Conservation (phyloP, 2,329 filamentous ascomycete genomes). For the Malbranchea cinnamomea region DNA sequence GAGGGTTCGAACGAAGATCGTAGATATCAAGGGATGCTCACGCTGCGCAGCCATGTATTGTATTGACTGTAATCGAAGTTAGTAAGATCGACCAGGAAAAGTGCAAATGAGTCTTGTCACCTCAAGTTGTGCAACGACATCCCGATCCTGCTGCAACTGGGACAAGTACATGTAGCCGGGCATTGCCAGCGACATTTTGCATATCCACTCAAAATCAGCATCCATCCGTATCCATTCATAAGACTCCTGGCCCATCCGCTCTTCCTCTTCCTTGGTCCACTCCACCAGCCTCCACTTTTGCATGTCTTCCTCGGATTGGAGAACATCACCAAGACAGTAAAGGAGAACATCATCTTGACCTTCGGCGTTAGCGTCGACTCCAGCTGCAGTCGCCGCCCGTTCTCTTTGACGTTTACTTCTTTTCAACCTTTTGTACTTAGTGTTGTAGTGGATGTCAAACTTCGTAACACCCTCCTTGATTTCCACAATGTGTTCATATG, state of each 20-base stretch:
- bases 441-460: slow-evolving; percentile 95
- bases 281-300: slow-evolving; percentile 72
- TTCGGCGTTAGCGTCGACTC: slow-evolving; percentile 47
- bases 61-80: slow-evolving; percentile 48
- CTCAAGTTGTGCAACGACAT: slow-evolving; percentile 74
- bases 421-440: slow-evolving; percentile 96
- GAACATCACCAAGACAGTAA: slow-evolving; percentile 82
- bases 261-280: slow-evolving; percentile 79
- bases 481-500: slow-evolving; percentile 94
- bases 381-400: slow-evolving; percentile 49
- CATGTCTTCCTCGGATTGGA: slow-evolving; percentile 69
- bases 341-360: slow-evolving; percentile 67
- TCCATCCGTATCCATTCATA: slow-evolving; percentile 99
- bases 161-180: slow-evolving; percentile 96
- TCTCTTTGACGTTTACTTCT: slow-evolving; percentile 71
- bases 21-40: slow-evolving; percentile 69
- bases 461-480: slow-evolving; percentile 75
- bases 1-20: slow-evolving; percentile 74
- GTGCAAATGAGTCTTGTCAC: slow-evolving; percentile 18
- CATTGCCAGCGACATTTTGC: slow-evolving; percentile 66
- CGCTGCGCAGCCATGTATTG: slow-evolving; percentile 54
- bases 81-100: slow-evolving; percentile 9
- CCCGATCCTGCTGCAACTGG: slow-evolving; percentile 89
- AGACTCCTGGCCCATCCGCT: slow-evolving; percentile 84
- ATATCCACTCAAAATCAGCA: slow-evolving; percentile 96